A percentile compares a stretch with the other conserved stretches of the same genome.
Conservation (phyloP, 495 filamentous ascomycete species). For the Bacidia gigantensis region DNA sequence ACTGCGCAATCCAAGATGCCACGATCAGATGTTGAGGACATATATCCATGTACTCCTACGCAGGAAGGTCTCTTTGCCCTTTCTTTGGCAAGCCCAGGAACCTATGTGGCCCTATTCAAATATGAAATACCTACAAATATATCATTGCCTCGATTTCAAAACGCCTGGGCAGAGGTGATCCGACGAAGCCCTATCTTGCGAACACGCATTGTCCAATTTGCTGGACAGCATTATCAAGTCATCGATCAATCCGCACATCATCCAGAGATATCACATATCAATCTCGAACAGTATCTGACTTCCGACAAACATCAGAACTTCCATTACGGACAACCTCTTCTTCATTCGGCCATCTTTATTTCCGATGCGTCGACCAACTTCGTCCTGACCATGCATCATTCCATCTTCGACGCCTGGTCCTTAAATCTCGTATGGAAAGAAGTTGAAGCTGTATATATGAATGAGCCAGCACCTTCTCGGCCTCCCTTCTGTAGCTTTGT, state of each 20-base stretch:
- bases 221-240: background rate
- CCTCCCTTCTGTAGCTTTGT: too few species aligned
- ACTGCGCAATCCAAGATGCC: background rate
- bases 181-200: conserved; percentile 26
- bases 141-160: conserved; percentile 23
- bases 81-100: conserved; percentile 22
- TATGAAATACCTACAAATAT: conserved; percentile 20
- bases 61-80: conserved; percentile 45
- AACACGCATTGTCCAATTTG: conserved; percentile 26
- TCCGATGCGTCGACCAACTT: background rate
- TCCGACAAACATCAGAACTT: conserved; percentile 2
- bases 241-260: background rate
- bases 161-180: conserved; percentile 27
- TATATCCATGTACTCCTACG: conserved; percentile 46
- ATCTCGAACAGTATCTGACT: conserved; percentile 14
- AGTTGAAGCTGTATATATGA: conserved; percentile 2
- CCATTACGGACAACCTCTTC: conserved; percentile 30
- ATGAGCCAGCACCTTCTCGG: background rate
- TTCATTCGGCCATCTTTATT: conserved; percentile 30
- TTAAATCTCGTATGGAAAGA: conserved; percentile 6
- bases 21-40: conserved; percentile 32
- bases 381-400: conserved; percentile 16
- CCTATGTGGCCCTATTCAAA: conserved; percentile 23
- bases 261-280: too few species aligned
- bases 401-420: conserved; percentile 16